Percentiles rank a stretch among this genome's conserved stretches.
Conservation (phyloP, 1,284 basidiomycete genomes). For the Inonotus obliquus region DNA sequence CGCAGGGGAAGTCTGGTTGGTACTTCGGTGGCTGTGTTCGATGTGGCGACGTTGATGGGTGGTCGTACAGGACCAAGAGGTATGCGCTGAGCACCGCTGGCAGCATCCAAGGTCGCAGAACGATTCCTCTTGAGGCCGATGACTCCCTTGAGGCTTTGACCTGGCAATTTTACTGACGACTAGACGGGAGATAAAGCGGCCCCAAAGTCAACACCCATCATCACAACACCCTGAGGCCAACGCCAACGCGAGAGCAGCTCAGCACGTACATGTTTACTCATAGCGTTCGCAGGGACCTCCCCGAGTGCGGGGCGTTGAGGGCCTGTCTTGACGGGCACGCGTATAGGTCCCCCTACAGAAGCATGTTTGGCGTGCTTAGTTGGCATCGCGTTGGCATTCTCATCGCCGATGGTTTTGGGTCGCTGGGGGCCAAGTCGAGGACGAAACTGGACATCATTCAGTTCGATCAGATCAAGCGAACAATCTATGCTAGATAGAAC, state of each 20-base stretch:
- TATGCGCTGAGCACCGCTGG: constrained; percentile 56
- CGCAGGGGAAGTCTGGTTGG: constrained; percentile 27
- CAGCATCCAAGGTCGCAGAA: constrained; percentile 52
- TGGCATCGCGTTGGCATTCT: constrained; percentile 55
- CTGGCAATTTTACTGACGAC: constrained; percentile 24
- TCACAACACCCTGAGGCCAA: not conserved
- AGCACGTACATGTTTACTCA: constrained; percentile 65
- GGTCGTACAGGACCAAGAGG: constrained; percentile 55
- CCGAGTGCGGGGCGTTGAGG: constrained; percentile 57
- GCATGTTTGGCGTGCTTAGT: constrained; percentile 57
- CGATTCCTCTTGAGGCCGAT: constrained; percentile 62
- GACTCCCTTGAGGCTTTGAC: constrained; percentile 27
- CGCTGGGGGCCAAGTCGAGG: constrained; percentile 42
- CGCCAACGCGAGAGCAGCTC: not conserved
- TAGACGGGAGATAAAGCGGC: constrained; percentile 1
- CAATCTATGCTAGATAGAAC: not conserved
- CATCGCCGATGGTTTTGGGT: constrained; percentile 56
- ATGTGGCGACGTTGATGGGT: constrained; percentile 33
- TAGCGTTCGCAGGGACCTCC: constrained; percentile 65
- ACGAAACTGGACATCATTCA: constrained; percentile 29
- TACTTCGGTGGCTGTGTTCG: constrained; percentile 22
- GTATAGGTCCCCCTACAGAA: constrained; percentile 44
- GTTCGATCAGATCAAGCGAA: not conserved
- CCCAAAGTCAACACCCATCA: not conserved
- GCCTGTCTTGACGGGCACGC: constrained; percentile 30